A percentile compares a stretch with the other conserved stretches of the same genome.
Evolutionary conservation across 495 filamentous ascomycete species (phyloP).

Genomic region (Neurospora sp.): DNA sequence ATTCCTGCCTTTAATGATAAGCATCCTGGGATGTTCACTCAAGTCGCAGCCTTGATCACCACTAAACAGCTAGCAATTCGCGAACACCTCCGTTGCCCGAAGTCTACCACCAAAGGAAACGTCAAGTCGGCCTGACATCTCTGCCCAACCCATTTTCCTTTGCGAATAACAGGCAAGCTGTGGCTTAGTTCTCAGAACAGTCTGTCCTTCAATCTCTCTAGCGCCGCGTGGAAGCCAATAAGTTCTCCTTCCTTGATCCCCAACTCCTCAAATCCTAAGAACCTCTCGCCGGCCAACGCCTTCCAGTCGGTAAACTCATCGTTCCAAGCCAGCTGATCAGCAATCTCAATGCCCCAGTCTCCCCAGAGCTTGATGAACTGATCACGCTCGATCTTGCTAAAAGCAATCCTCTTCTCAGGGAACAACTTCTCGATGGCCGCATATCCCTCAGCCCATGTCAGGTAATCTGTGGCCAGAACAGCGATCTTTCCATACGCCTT

Average conservation of each 20-base stretch:
- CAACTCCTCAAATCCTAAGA: not conserved
- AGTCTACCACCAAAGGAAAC: not conserved
- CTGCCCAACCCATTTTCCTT: not conserved
- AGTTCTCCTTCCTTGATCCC: not conserved
- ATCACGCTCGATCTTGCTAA: not conserved
- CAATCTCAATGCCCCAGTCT: not conserved
- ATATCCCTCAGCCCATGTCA: not conserved
- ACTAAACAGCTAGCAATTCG: not conserved
- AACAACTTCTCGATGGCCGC: not conserved
- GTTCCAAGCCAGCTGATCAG: not conserved
- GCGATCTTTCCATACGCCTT: not conserved
- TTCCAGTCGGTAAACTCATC: not conserved
- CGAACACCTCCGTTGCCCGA: not conserved
- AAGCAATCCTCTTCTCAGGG: not conserved
- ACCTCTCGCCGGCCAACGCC: not conserved
- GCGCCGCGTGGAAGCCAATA: not conserved
- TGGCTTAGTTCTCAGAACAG: not conserved
- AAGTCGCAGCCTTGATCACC: not conserved
- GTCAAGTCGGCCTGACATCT: not conserved
- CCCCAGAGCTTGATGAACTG: not conserved
- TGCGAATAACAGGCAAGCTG: not conserved
- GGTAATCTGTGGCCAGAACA: constrained; percentile 1
- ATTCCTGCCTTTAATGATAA: not conserved
- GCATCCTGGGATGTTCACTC: not conserved
- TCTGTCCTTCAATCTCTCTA: not conserved